Percentiles rank a stretch among this genome's conserved stretches.
Conservation (phyloP, 345 rosid species). For the Lepidium sativum region DNA sequence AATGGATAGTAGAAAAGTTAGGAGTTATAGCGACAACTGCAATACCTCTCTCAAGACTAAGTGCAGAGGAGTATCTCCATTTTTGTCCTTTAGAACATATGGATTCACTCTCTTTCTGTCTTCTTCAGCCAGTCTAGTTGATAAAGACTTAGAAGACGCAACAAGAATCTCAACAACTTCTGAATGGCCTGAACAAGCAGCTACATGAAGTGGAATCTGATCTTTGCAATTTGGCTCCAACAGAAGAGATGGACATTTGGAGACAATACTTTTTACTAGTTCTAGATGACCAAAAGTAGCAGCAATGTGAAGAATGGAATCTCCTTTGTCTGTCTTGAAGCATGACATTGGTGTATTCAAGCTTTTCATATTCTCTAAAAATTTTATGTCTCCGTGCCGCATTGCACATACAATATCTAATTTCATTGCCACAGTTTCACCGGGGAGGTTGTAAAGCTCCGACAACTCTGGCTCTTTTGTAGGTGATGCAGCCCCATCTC, state of each 20-base stretch:
- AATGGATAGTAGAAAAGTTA: no score
- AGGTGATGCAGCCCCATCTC: not conserved
- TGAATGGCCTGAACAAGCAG: not conserved
- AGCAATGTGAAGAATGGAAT: constrained; percentile 6
- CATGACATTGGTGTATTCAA: not conserved
- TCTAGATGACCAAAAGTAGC: not conserved
- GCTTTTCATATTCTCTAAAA: not conserved
- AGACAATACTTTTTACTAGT: not conserved
- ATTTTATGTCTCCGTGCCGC: not conserved
- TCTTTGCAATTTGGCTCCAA: not conserved
- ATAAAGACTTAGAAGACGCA: no score
- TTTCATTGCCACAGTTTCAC: not conserved
- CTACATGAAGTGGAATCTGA: constrained; percentile 15
- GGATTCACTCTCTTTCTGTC: not conserved
- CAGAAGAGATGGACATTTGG: not conserved
- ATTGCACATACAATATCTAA: not conserved
- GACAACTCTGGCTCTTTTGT: not conserved
- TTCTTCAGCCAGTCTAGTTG: not conserved
- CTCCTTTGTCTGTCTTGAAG: not conserved
- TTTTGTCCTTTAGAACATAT: not conserved
- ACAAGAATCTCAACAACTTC: not conserved
- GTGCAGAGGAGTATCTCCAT: constrained; percentile 24
- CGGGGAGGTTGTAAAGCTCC: not conserved
- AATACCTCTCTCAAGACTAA: not conserved
- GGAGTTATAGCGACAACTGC: no score